Evolutionary conservation across 2,329 filamentous ascomycete genomes (phyloP).

Genomic region (Pseudopyricularia cyperi): DNA sequence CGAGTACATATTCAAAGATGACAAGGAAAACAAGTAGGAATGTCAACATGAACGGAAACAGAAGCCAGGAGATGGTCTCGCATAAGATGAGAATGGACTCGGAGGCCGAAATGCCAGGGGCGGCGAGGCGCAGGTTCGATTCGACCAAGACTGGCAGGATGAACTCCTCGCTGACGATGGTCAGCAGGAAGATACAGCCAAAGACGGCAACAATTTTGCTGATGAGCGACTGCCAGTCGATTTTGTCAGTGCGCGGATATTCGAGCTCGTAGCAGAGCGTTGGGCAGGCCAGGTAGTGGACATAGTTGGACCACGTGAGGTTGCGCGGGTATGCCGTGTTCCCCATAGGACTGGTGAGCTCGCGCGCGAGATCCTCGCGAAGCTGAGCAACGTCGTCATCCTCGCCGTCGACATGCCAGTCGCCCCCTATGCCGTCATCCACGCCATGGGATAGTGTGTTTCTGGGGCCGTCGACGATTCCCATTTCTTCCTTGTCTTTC

Average conservation of each 20-base stretch:
- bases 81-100: constrained; percentile 71
- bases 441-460: background rate
- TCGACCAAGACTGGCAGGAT: constrained; percentile 81
- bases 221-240: constrained; percentile 69
- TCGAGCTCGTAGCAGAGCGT: constrained; percentile 97
- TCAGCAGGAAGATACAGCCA: constrained; percentile 91
- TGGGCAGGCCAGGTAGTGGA: constrained; percentile 81
- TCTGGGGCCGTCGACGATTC: background rate
- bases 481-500: constrained; percentile 1
- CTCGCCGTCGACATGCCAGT: constrained; percentile 12
- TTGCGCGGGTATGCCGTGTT: constrained; percentile 84
- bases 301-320: constrained; percentile 67
- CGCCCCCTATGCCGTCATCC: constrained; percentile 9
- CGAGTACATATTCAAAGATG: constrained; percentile 94
- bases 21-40: constrained; percentile 94
- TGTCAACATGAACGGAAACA: constrained; percentile 96
- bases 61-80: constrained; percentile 79
- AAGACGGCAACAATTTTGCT: constrained; percentile 84
- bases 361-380: constrained; percentile 75
- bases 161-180: constrained; percentile 84
- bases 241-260: constrained; percentile 67
- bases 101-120: constrained; percentile 23
- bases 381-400: constrained; percentile 50
- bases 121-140: constrained; percentile 42
- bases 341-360: constrained; percentile 83